Conservation (phyloP, 805 yeast genomes). For the Saccharomycopsis fermentans region DNA sequence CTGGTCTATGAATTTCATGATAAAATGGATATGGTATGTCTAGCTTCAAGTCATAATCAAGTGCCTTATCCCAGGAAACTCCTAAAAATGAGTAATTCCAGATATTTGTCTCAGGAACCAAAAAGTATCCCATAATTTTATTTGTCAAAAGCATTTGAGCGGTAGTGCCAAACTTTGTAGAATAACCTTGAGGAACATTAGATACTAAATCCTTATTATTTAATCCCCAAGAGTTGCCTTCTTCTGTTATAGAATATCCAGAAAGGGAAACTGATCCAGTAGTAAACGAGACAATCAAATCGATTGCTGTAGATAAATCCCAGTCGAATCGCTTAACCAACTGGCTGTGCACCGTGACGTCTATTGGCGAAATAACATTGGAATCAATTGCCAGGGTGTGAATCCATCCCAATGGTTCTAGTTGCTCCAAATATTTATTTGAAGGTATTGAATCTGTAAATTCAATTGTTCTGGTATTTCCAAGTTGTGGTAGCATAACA, state of each 20-base stretch:
- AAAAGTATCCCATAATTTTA: slow-evolving; percentile 65
- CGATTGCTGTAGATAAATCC: slow-evolving; percentile 35
- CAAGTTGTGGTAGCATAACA: slow-evolving; percentile 82
- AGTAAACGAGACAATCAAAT: slow-evolving; percentile 59
- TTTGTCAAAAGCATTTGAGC: slow-evolving; percentile 70
- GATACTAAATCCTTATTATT: slow-evolving; percentile 47
- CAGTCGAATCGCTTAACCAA: slow-evolving; percentile 29
- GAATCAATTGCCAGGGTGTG: slow-evolving; percentile 72
- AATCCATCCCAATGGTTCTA: slow-evolving; percentile 88
- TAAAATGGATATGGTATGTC: slow-evolving; percentile 79
- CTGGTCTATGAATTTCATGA: slow-evolving; percentile 79
- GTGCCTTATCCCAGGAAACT: slow-evolving; percentile 62
- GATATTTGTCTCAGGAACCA: slow-evolving; percentile 72
- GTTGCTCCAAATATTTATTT: slow-evolving; percentile 35
- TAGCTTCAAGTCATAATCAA: slow-evolving; percentile 51
- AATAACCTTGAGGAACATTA: slow-evolving; percentile 56
- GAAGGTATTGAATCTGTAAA: slow-evolving; percentile 41
- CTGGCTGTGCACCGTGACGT: slow-evolving; percentile 48
- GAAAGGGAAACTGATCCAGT: slow-evolving; percentile 79
- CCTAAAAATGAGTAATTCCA: slow-evolving; percentile 94
- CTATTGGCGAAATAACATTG: slow-evolving; percentile 55
- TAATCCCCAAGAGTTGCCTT: slow-evolving; percentile 74
- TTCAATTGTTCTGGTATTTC: slow-evolving; percentile 55
- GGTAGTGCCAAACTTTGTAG: slow-evolving; percentile 44
- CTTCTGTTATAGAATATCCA: slow-evolving; percentile 48